Percentiles rank a stretch among this genome's conserved stretches.
Conservation (phyloP, 768 basidiomycete genomes). For the Leccinum olivaceopallidum region DNA sequence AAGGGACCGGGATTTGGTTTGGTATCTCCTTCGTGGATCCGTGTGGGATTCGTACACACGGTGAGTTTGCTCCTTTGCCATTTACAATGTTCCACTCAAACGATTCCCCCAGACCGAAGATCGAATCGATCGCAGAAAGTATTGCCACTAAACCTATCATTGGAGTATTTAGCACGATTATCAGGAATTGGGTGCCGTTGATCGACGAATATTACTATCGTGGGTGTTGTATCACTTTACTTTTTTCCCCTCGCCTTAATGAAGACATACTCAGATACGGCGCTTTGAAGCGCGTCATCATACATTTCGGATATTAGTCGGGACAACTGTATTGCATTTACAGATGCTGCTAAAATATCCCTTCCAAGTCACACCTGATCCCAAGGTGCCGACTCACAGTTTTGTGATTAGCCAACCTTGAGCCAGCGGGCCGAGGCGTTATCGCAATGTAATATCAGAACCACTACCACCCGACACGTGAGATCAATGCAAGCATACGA, state of each 20-base stretch:
- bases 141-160: slow-evolving; percentile 61
- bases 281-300: slow-evolving; percentile 36
- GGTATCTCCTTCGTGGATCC: slow-evolving; percentile 84
- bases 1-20: slow-evolving; percentile 78
- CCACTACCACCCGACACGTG: background rate
- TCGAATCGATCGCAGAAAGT: slow-evolving; percentile 60
- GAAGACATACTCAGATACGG: slow-evolving; percentile 37
- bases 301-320: slow-evolving; percentile 2
- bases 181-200: slow-evolving; percentile 86
- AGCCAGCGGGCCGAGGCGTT: background rate
- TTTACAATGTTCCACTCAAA: slow-evolving; percentile 2
- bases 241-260: background rate
- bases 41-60: slow-evolving; percentile 82
- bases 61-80: slow-evolving; percentile 37
- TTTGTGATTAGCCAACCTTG: background rate
- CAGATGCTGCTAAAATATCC: background rate
- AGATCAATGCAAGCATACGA: slow-evolving; percentile 3
- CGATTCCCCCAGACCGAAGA: slow-evolving; percentile 56
- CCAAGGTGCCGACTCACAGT: background rate
- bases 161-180: slow-evolving; percentile 64
- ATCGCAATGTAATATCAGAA: background rate
- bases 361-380: background rate
- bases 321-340: slow-evolving; percentile 4
- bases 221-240: slow-evolving; percentile 38
- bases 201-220: slow-evolving; percentile 93